These are phyloP conservation scores for Rhamnella rubrinervis DNA, from an alignment of 331 rosid species.

Conservation along the genomic window DNA sequence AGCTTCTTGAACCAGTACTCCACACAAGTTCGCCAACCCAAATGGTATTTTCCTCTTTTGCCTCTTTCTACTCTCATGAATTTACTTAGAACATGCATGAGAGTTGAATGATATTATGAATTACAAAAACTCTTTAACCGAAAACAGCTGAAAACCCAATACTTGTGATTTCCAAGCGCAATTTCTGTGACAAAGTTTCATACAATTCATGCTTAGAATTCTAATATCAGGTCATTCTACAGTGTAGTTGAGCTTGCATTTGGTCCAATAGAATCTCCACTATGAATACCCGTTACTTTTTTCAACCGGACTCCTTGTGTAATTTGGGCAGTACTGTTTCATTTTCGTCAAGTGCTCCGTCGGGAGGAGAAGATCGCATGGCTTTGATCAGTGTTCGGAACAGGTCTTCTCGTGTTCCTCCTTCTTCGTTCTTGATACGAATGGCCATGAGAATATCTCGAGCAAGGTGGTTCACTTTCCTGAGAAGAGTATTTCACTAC, in stretches of 20 bases:
- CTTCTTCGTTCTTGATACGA: conserved; percentile 46
- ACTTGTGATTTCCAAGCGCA: conserved; percentile 17
- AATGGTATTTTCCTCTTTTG: conserved; percentile 22
- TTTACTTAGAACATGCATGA: conserved; percentile 13
- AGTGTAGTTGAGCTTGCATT: conserved; percentile 13
- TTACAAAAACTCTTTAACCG: conserved; percentile 1
- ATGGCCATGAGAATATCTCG: conserved; percentile 85
- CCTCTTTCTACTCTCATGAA: conserved; percentile 19
- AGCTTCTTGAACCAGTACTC: conserved; percentile 16
- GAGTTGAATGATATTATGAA: conserved; percentile 9
- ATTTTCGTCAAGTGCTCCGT: conserved; percentile 41
- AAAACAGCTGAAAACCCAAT: conserved; percentile 5
- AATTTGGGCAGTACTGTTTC: conserved; percentile 33
- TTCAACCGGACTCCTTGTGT: conserved; percentile 35
- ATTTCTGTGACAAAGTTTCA: conserved; percentile 23
- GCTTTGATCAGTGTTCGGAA: conserved; percentile 24
- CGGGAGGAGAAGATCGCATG: conserved; percentile 32
- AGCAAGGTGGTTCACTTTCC: conserved; percentile 86
- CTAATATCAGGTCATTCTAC: conserved; percentile 2
- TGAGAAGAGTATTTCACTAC: conserved; percentile 91
- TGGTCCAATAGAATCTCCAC: conserved; percentile 6
- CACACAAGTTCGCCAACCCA: conserved; percentile 21
- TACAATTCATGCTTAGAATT: conserved; percentile 11
- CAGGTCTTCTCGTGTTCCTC: conserved; percentile 37
- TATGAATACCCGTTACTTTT: conserved; percentile 48